Evolutionary conservation across 805 yeast genomes (phyloP).

Genomic region (Ogataea ramenticola): DNA sequence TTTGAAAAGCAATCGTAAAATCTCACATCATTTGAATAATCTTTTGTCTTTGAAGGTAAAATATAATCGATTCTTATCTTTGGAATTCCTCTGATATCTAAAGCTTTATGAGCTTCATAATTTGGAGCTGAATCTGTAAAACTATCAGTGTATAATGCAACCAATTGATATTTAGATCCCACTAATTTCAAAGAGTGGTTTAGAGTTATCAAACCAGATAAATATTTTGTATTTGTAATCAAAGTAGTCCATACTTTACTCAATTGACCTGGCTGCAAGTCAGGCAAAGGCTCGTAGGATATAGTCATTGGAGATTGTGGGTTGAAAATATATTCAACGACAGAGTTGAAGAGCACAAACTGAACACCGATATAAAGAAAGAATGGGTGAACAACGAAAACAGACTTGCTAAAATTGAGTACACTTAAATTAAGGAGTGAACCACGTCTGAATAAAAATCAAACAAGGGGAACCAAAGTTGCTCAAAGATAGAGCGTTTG

Average conservation of each 20-base stretch:
- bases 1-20: slow-evolving; percentile 60
- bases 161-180: slow-evolving; percentile 41
- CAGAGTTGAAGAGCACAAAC: no score
- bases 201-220: slow-evolving; percentile 45
- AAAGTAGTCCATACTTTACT: slow-evolving; percentile 46
- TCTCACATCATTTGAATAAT: slow-evolving; percentile 42
- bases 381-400: no score
- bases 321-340: no score
- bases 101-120: slow-evolving; percentile 30
- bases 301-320: not conserved
- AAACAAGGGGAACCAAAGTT: no score
- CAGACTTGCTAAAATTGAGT: no score
- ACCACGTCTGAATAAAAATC: no score
- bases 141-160: slow-evolving; percentile 46
- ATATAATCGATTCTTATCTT: slow-evolving; percentile 35
- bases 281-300: slow-evolving; percentile 7
- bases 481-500: no score
- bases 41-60: slow-evolving; percentile 35
- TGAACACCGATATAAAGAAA: no score
- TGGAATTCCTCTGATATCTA: slow-evolving; percentile 34
- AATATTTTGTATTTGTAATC: slow-evolving; percentile 43
- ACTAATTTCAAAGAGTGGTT: slow-evolving; percentile 37
- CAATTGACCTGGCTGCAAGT: slow-evolving; percentile 10
- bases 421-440: no score
- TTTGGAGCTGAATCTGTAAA: slow-evolving; percentile 16